Percentiles rank a stretch among this genome's conserved stretches.
These are phyloP conservation scores for Pontederia crassipes DNA, from an alignment of 176 grass and related monocot genomes.

Conservation along the genomic window DNA sequence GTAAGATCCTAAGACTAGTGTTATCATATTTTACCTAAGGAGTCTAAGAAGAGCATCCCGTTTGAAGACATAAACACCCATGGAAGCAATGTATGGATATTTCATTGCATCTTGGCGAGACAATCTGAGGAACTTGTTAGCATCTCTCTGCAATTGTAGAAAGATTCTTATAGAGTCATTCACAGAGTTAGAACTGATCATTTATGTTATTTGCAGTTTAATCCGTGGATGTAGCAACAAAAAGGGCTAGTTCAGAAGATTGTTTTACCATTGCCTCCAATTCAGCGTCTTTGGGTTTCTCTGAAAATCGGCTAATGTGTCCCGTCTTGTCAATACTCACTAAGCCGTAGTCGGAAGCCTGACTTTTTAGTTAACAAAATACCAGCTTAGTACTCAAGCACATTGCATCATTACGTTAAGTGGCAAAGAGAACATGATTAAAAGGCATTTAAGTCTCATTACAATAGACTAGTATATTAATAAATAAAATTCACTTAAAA, in stretches of 20 bases:
- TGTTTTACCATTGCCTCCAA: conserved; percentile 62
- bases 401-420: no score
- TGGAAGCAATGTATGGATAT: conserved; percentile 63
- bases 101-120: conserved; percentile 18
- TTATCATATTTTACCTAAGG: conserved; percentile 34
- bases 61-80: conserved; percentile 91
- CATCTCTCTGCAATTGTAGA: conserved; percentile 42
- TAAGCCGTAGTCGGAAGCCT: conserved; percentile 61
- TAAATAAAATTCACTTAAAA: neutral
- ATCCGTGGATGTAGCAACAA: neutral
- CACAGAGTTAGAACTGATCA: neutral
- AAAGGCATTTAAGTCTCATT: neutral
- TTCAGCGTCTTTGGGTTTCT: conserved; percentile 52
- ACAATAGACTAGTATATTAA: no score
- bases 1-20: neutral
- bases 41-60: conserved; percentile 41
- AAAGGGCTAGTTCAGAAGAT: neutral
- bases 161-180: neutral
- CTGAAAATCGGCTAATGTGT: conserved; percentile 46
- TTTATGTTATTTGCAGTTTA: neutral
- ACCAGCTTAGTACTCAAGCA: conserved; percentile 13
- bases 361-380: conserved; percentile 32
- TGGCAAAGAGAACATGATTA: neutral
- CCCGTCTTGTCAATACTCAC: conserved; percentile 52
- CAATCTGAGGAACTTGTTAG: conserved; percentile 37